These are phyloP conservation scores for Taxillus chinensis DNA, from an alignment of 164 flowering plant species.

Conservation along the genomic window DNA sequence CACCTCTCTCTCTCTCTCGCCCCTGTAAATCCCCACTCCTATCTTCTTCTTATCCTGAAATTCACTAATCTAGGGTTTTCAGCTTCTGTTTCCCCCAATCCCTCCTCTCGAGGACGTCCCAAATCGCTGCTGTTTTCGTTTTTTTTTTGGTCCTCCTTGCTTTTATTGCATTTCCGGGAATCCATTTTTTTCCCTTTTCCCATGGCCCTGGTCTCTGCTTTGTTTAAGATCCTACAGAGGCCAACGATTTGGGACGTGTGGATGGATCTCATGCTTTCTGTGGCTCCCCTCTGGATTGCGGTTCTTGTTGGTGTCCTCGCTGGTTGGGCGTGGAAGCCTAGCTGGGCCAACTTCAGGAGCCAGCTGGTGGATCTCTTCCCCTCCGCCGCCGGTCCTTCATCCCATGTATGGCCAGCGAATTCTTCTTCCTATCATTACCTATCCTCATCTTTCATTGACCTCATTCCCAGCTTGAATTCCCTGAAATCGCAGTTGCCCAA, in stretches of 20 bases:
- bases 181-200: too few relatives aligned
- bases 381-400: constrained; percentile 1
- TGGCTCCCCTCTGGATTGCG: constrained; percentile 61
- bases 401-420: not conserved
- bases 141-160: too few relatives aligned
- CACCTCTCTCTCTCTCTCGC: too few relatives aligned
- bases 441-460: not conserved
- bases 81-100: too few relatives aligned
- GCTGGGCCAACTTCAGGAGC: constrained; percentile 47
- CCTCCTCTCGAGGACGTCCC: too few relatives aligned
- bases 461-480: constrained; percentile 32
- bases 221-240: constrained; percentile 39
- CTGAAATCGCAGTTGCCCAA: constrained; percentile 41
- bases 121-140: too few relatives aligned
- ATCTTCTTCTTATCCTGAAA: too few relatives aligned
- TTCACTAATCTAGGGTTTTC: too few relatives aligned
- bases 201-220: constrained; percentile 38
- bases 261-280: constrained; percentile 31
- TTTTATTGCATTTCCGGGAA: too few relatives aligned
- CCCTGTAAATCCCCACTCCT: too few relatives aligned
- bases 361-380: constrained; percentile 13
- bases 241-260: constrained; percentile 38
- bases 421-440: not conserved
- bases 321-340: constrained; percentile 88
- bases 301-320: constrained; percentile 58